Conservation (phyloP, 495 filamentous ascomycete species). For the Aspergillus avenaceus region DNA sequence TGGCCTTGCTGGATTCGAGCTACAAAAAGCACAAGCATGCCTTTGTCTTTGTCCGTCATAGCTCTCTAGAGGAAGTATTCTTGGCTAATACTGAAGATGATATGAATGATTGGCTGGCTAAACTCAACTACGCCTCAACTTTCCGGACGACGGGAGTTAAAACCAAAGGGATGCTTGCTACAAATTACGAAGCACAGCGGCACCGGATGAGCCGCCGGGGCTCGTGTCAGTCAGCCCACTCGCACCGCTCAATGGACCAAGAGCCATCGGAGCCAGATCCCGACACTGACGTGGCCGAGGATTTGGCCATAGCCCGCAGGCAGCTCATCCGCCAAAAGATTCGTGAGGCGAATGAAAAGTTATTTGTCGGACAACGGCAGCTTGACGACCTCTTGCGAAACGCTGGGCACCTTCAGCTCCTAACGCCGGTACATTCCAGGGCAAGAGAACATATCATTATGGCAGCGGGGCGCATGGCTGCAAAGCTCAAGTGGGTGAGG, state of each 20-base stretch:
- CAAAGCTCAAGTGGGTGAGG: conserved; percentile 86
- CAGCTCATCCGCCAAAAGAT: conserved; percentile 82
- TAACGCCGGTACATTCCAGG: conserved; percentile 82
- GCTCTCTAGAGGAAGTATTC: conserved; percentile 85
- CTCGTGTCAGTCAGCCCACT: conserved; percentile 40
- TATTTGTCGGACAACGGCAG: conserved; percentile 66
- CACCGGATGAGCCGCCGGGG: conserved; percentile 69
- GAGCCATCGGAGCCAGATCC: conserved; percentile 54
- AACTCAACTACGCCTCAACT: conserved; percentile 92
- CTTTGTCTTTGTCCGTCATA: conserved; percentile 85
- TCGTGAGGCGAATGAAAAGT: conserved; percentile 74
- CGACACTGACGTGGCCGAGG: conserved; percentile 73
- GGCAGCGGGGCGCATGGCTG: conserved; percentile 79
- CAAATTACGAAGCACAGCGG: conserved; percentile 78
- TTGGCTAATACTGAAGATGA: conserved; percentile 84
- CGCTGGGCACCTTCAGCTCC: conserved; percentile 84
- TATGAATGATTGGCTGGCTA: conserved; percentile 96
- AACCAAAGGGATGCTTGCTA: conserved; percentile 80
- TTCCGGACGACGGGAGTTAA: conserved; percentile 90
- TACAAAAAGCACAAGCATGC: conserved; percentile 98
- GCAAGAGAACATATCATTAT: conserved; percentile 82
- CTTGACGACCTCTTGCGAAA: conserved; percentile 82
- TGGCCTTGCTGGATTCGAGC: conserved; percentile 76
- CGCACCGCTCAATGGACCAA: conserved; percentile 23
- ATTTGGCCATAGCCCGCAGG: conserved; percentile 74